phyloP scores from a whole-genome alignment of 371 early-diverging fungal genomes.

The Funneliformis caledonium region DNA sequence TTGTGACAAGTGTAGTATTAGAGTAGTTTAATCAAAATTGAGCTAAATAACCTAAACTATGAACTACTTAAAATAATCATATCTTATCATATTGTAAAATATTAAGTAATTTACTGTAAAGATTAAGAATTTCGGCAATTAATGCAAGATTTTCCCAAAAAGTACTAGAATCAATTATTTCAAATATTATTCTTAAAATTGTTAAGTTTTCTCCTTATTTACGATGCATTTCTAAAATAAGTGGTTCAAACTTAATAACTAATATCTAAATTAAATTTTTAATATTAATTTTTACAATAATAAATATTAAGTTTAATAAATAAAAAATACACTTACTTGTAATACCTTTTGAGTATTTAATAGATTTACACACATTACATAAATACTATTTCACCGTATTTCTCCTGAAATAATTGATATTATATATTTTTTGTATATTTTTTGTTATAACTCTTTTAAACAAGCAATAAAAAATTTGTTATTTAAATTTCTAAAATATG shows the following conservation, averaged over 20 bases:
- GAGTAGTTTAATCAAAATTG: background rate
- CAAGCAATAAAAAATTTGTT: constrained; percentile 16
- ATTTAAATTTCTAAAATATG: constrained; percentile 19
- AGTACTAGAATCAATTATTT: background rate
- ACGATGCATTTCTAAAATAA: background rate
- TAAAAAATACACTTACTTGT: background rate
- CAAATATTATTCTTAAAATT: background rate
- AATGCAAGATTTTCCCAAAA: background rate
- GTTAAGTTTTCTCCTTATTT: background rate
- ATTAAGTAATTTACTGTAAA: constrained; percentile 26
- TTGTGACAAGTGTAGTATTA: background rate
- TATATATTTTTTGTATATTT: constrained; percentile 11
- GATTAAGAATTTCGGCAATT: background rate
- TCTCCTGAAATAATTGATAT: background rate
- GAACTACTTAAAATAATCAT: constrained; percentile 10
- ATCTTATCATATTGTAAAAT: constrained; percentile 25
- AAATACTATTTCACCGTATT: constrained; percentile 24
- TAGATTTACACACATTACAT: background rate
- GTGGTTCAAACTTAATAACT: background rate
- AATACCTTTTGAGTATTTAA: background rate
- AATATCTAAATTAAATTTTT: background rate
- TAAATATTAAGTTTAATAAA: background rate
- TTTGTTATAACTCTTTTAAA: background rate
- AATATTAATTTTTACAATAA: background rate
- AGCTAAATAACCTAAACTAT: constrained; percentile 19